phyloP scores from a whole-genome alignment of 2,329 filamentous ascomycete species.

The Fusarium camptoceras region DNA sequence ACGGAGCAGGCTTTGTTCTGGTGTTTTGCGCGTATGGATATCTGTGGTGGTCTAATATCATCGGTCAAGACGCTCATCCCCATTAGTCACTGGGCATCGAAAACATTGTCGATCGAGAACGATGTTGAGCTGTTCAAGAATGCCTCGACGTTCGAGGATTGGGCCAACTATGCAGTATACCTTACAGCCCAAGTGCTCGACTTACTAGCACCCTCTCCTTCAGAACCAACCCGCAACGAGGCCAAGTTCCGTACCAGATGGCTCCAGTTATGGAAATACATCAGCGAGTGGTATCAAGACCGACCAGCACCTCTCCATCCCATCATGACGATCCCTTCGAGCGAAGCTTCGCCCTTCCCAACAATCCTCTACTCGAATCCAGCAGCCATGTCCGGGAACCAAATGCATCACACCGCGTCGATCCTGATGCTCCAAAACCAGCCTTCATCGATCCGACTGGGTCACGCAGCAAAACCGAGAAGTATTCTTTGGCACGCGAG shows the following conservation, averaged over 20 bases:
- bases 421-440: slow-evolving; percentile 63
- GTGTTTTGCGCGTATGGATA: slow-evolving; percentile 67
- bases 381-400: slow-evolving; percentile 65
- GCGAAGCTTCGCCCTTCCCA: slow-evolving; percentile 62
- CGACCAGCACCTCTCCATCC: slow-evolving; percentile 53
- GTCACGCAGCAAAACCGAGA: slow-evolving; percentile 55
- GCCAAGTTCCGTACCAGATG: slow-evolving; percentile 48
- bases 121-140: slow-evolving; percentile 52
- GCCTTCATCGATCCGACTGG: slow-evolving; percentile 55
- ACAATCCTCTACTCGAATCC: slow-evolving; percentile 63
- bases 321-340: slow-evolving; percentile 50
- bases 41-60: slow-evolving; percentile 65
- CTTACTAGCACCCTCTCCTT: slow-evolving; percentile 48
- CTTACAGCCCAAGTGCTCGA: slow-evolving; percentile 59
- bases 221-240: slow-evolving; percentile 39
- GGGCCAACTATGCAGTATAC: slow-evolving; percentile 64
- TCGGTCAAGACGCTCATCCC: slow-evolving; percentile 63
- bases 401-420: slow-evolving; percentile 65
- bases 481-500: slow-evolving; percentile 64
- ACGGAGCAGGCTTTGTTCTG: slow-evolving; percentile 65
- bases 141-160: slow-evolving; percentile 56
- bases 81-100: slow-evolving; percentile 59
- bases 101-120: slow-evolving; percentile 45
- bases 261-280: slow-evolving; percentile 53
- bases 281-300: slow-evolving; percentile 56